Conservation (phyloP, 2,329 filamentous ascomycete genomes). For the Colletotrichum spaethianum region DNA sequence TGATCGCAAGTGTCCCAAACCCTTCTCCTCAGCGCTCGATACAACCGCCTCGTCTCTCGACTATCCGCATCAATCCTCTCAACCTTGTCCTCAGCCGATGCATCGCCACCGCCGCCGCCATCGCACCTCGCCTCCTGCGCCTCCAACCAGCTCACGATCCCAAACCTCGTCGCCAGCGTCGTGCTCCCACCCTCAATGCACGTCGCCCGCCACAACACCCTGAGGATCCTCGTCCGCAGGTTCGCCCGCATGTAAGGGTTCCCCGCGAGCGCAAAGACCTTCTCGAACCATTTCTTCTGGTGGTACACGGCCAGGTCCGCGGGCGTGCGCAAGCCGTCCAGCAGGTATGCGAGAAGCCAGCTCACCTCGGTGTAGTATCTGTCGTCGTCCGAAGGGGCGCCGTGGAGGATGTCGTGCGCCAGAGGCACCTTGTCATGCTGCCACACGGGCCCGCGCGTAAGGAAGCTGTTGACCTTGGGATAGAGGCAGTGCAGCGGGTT, state of each 20-base stretch:
- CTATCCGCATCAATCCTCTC: neutral
- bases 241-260: conserved; percentile 74
- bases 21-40: conserved; percentile 68
- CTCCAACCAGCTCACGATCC: conserved; percentile 81
- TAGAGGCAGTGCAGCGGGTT: conserved; percentile 88
- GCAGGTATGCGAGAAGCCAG: conserved; percentile 81
- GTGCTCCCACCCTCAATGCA: conserved; percentile 80
- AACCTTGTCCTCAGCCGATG: neutral
- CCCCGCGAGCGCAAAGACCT: conserved; percentile 77
- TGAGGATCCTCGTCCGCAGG: conserved; percentile 71
- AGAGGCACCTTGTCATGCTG: conserved; percentile 79
- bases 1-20: conserved; percentile 77
- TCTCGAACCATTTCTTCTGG: conserved; percentile 79
- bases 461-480: conserved; percentile 86
- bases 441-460: conserved; percentile 86
- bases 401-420: conserved; percentile 73
- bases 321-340: conserved; percentile 74
- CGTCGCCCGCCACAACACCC: conserved; percentile 77
- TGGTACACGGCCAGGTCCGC: conserved; percentile 74
- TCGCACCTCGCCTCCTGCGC: conserved; percentile 66
- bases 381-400: conserved; percentile 80
- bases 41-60: conserved; percentile 61
- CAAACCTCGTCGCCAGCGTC: conserved; percentile 84
- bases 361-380: conserved; percentile 79
- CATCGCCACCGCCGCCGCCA: conserved; percentile 35